Conservation (phyloP, 441 rosid genomes). For the Adansonia rubrostipa region DNA sequence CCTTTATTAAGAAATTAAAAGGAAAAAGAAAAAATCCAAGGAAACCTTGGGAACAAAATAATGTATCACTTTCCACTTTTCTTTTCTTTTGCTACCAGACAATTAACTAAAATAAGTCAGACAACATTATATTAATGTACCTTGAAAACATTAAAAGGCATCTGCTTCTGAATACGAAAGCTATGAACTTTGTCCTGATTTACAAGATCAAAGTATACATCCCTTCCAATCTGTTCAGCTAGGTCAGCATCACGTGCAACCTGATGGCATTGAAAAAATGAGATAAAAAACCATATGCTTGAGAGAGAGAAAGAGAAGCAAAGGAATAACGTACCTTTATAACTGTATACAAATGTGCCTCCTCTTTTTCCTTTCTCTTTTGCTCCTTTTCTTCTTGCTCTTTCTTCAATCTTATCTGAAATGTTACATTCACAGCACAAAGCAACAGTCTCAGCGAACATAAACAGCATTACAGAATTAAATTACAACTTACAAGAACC, state of each 20-base stretch:
- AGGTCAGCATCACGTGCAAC: conserved; percentile 63
- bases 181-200: conserved; percentile 80
- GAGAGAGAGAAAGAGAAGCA: conserved; percentile 21
- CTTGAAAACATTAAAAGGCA: conserved; percentile 61
- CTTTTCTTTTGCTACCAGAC: neutral
- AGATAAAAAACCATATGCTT: conserved; percentile 1
- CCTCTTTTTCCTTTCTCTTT: conserved; percentile 66
- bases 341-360: conserved; percentile 65
- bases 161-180: conserved; percentile 75
- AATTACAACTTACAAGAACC: neutral
- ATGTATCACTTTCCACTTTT: neutral
- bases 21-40: neutral
- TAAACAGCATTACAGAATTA: conserved; percentile 7
- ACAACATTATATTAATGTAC: conserved; percentile 35
- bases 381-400: conserved; percentile 77
- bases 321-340: conserved; percentile 51
- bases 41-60: neutral
- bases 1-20: neutral
- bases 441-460: conserved; percentile 1
- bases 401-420: conserved; percentile 62
- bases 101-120: conserved; percentile 11
- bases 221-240: conserved; percentile 62
- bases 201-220: conserved; percentile 76
- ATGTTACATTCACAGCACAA: conserved; percentile 18
- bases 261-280: conserved; percentile 35